phyloP scores from a whole-genome alignment of 192 early-diverging fungal genomes.

The Rhizophagus prolifer region DNA sequence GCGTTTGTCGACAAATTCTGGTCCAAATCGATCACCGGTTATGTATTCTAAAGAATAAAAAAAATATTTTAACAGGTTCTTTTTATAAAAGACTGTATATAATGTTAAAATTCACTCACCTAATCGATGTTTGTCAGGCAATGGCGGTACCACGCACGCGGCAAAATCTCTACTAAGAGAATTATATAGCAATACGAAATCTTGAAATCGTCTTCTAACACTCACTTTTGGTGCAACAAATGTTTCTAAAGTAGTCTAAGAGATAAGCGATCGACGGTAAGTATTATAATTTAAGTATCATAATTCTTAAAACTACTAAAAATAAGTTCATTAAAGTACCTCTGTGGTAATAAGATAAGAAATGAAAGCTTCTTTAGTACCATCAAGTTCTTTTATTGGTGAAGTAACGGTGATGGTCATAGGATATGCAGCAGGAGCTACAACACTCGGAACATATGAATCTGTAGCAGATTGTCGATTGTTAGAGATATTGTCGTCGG shows the following conservation, averaged over 20 bases:
- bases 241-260: constrained; percentile 61
- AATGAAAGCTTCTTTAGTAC: constrained; percentile 74
- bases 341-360: constrained; percentile 81
- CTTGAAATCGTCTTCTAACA: constrained; percentile 88
- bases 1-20: constrained; percentile 88
- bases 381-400: constrained; percentile 89
- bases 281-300: not conserved
- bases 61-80: too few species aligned
- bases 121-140: constrained; percentile 90
- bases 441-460: not conserved
- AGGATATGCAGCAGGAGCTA: constrained; percentile 5
- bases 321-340: constrained; percentile 43
- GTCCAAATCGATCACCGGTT: constrained; percentile 91
- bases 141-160: constrained; percentile 81
- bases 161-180: constrained; percentile 73
- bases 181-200: constrained; percentile 89
- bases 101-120: constrained; percentile 43
- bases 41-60: constrained; percentile 70
- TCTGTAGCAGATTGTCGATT: not conserved
- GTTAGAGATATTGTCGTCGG: not conserved
- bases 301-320: not conserved
- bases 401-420: constrained; percentile 71
- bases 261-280: not conserved
- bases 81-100: too few species aligned
- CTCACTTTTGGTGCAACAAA: constrained; percentile 56